phyloP scores from a whole-genome alignment of 371 early-diverging fungal genomes.

The Polyrhizophydium stewartii region DNA sequence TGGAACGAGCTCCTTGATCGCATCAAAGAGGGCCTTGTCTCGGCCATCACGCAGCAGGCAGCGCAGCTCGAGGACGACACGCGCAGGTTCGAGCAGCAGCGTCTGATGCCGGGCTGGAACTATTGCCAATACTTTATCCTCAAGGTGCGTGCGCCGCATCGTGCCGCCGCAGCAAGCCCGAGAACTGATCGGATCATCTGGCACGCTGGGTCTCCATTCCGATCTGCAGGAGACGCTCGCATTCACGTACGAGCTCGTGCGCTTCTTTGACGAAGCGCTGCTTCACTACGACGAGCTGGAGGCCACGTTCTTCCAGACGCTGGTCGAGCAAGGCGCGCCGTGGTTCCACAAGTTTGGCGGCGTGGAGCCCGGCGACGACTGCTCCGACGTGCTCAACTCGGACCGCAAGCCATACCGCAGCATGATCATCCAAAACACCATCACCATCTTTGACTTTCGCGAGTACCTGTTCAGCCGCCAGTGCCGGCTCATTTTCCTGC shows the following conservation, averaged over 20 bases:
- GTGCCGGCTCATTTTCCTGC: slow-evolving; percentile 64
- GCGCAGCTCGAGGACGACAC: slow-evolving; percentile 83
- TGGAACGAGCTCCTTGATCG: slow-evolving; percentile 75
- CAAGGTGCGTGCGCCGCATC: slow-evolving; percentile 42
- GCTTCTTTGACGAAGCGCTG: background rate
- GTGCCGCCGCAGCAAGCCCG: background rate
- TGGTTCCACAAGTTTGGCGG: slow-evolving; percentile 94
- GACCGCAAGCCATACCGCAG: slow-evolving; percentile 79
- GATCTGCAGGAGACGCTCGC: background rate
- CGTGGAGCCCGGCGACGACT: slow-evolving; percentile 76
- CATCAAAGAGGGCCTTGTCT: slow-evolving; percentile 75
- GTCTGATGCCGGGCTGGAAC: slow-evolving; percentile 96
- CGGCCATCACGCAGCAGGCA: slow-evolving; percentile 76
- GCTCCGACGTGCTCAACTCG: slow-evolving; percentile 73
- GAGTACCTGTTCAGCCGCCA: slow-evolving; percentile 91
- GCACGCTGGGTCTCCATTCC: too few relatives aligned
- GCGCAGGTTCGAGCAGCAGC: slow-evolving; percentile 78
- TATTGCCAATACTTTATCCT: slow-evolving; percentile 92
- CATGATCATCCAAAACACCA: slow-evolving; percentile 82
- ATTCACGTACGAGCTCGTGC: slow-evolving; percentile 1
- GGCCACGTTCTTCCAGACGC: slow-evolving; percentile 84
- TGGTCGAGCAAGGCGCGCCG: slow-evolving; percentile 65
- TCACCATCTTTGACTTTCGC: slow-evolving; percentile 91
- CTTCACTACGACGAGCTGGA: slow-evolving; percentile 86
- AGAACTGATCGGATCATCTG: too few relatives aligned